Evolutionary conservation across 2,329 filamentous ascomycete genomes (phyloP), one percentile per base, ranked within the genome.

Genomic region (Periconia macrospinosa): DNA sequence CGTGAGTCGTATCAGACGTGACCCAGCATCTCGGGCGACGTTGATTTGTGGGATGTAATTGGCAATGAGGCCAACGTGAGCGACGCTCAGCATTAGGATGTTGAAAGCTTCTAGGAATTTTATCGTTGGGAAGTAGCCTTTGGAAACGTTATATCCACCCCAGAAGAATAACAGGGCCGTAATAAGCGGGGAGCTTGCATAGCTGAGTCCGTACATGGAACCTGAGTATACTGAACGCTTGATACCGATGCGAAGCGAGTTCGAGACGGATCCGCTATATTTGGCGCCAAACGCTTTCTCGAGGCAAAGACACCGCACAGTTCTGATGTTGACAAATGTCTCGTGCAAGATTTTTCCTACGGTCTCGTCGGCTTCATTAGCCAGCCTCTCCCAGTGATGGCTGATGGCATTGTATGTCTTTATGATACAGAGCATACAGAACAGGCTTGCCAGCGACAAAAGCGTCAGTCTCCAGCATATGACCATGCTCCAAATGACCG

Each of bases 121-220:
- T 1, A 81, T 78, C 0, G 88, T 81, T 0, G 77, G 79, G 59
- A 76, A 73, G 40, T 81, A 73, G 10, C 76, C 67, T 42, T 74
- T 71, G 0, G 80, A 78, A 6, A 90, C 80, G 11, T 96, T 78
- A 1, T 82, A 75, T 0, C 86, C 85, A 2, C 89, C 91, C 67
- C 93, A 95, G 75, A 88, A 96, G 69, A 96, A 94, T 10, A 96
- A 83, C 3, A 96, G 76, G 0, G 91, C 90, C 67, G 86, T 87
- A 14, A 91, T 81, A 64, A 91, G 91, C 54, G 86, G 83, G 40
- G 86, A 83, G 17, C 86, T 81, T 0, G 86, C 86, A 63, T 95
- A 88, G 33, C 88, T 87, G n/a, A 94, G 72, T 0, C 92, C 93
- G 65, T 86, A 95, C 7, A 93, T 80, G 6, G 86, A 73, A 0